A percentile compares a stretch with the other conserved stretches of the same genome.
Evolutionary conservation across 2,329 filamentous ascomycete genomes (phyloP).

Genomic region (Tolypocladium tundrense): DNA sequence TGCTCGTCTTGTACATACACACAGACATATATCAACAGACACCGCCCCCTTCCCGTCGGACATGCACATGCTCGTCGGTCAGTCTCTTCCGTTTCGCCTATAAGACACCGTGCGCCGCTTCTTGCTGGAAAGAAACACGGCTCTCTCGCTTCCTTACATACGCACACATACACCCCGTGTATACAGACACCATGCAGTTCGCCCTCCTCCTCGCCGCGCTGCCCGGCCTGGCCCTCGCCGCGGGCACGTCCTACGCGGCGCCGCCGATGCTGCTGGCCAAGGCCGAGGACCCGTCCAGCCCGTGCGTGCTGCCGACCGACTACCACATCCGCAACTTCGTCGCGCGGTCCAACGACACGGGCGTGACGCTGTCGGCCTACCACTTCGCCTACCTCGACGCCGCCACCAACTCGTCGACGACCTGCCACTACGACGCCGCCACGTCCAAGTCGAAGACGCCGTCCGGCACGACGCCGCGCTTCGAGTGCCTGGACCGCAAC

Average conservation of each 20-base stretch:
- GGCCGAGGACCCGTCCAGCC: conserved; percentile 12
- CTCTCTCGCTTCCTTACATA: too few species aligned
- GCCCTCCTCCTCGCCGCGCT: conserved; percentile 2
- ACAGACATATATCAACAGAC: neutral
- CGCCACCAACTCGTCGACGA: conserved; percentile 27
- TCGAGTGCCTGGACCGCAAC: conserved; percentile 28
- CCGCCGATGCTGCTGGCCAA: conserved; percentile 13
- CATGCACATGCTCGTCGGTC: neutral
- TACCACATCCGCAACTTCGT: conserved; percentile 29
- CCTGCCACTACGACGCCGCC: conserved; percentile 31
- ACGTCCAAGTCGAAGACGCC: conserved; percentile 25
- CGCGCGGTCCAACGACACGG: conserved; percentile 21
- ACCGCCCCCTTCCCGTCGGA: neutral
- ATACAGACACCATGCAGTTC: conserved; percentile 4
- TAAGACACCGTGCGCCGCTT: neutral
- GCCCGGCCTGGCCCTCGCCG: conserved; percentile 10
- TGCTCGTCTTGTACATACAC: neutral
- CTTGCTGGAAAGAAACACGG: too few species aligned
- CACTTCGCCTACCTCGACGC: conserved; percentile 31
- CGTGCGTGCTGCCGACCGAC: conserved; percentile 25
- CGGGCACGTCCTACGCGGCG: conserved; percentile 15
- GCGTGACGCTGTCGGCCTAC: conserved; percentile 19
- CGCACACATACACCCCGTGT: neutral
- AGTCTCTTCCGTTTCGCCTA: neutral
- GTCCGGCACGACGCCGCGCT: conserved; percentile 23